Evolutionary conservation across 345 rosid species (phyloP), one percentile per base, ranked within the genome.

Genomic region (Brassica nigra): DNA sequence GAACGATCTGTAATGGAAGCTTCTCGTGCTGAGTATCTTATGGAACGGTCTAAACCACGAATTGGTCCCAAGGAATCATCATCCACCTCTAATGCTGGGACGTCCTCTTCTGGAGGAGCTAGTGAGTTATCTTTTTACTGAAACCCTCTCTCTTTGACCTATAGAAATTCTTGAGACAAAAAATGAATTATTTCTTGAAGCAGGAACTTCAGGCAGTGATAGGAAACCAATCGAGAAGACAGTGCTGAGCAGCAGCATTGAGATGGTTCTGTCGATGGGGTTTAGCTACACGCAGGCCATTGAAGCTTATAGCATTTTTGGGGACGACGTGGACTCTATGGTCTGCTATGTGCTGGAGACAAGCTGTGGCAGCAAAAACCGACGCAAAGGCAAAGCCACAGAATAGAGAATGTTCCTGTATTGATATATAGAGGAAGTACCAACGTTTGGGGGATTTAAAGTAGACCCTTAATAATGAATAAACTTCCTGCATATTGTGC

Each of bases 1-100:
- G 98, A 92, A 61, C 81, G 90, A n/a, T 92, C 91, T 87, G 99
- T 92, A 63, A 96, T 96, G 95, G 99, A 90, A 84, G 91, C 97
- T 78, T 96, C 99, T 44, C 94, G 99, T 70, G 98, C 94, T 3
- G 99, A 96, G 81, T 96, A 92, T 86, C 89, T 96, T 16, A 90
- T 91, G 27, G 90, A 92, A 86, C 84, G 84, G 86, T 81, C 85
- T 20, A 90, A 88, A 83, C 90, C 82, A 79, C 92, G 89, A 49
- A 81, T 86, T 29, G 89, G 87, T 57, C 80, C 54, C 42, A 87
- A 90, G 83, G 95, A 89, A 66, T 92, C 97, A 16, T 92, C 95
- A 16, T 92, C 95, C 31, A 87, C 97, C 42, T 93, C 97, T 27
- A 74, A 62, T 15, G 84, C 99, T 4, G 99, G 92, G 82, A 95